Evolutionary conservation across 768 basidiomycete genomes (phyloP), one percentile per base, ranked within the genome.

Genomic region (Serendipita indica): DNA sequence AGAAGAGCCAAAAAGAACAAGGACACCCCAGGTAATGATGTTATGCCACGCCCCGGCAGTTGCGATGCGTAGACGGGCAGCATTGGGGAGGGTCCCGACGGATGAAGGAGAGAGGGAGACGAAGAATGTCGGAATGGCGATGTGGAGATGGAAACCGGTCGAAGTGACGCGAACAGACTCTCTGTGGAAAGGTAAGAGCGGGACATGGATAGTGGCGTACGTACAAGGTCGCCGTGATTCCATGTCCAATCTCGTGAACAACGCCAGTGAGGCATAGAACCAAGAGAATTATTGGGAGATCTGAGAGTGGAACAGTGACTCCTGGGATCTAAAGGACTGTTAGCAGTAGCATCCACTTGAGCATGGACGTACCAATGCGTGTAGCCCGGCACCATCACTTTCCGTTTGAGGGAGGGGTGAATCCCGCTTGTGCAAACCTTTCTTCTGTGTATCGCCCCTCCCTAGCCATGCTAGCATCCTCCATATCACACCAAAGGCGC

Each of bases 211-310:
- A 41, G 12, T 28, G 57, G 14, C 20, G 39, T 20, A 70, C 85
- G 66, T 68, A 89, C 86, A 84, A 65, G 18, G 87, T 84, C 12
- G 83, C 89, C 6, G 81, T 72, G 41, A 90, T 65, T 12, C 83
- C 85, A 68, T 93, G 89, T 3, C 89, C 89, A 0, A 78, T 68
- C 70, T 93, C 89, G 63, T 92, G 89, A 18, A 86, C 66, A n/a
- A 82, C 63, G 68, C 90, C 89, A 58, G 77, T 76, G 6, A 79
- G 22, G 45, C 82, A 73, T 14, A 91, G 73, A 0, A 83, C 76
- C 3, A 78, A 32, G 4, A 90, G 63, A 49, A 91, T 78, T 14
- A 82, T 62, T 3, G 84, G 84, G 1, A 87, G 65, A 65, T 92
- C 82, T 25, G 71, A 69, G n/a, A 88, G 64, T 1, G 89, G 89